phyloP scores from a whole-genome alignment of 352 stramenopile species.

The Pythium brassicae region DNA sequence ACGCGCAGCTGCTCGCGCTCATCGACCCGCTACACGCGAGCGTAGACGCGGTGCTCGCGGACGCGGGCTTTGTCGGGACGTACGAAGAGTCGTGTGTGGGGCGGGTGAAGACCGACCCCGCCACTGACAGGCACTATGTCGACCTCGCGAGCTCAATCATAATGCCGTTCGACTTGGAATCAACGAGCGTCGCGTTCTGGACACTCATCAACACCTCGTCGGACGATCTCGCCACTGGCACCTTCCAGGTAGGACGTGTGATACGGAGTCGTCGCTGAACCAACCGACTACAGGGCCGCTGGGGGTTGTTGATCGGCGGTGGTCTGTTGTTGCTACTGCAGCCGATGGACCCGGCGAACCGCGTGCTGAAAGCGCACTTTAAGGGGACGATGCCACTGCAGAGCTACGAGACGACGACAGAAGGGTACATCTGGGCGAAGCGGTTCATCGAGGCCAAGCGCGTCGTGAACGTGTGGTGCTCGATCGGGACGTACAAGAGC shows the following conservation, averaged over 20 bases:
- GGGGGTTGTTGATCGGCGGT: background rate
- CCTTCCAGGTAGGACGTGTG: background rate
- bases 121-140: background rate
- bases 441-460: background rate
- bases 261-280: too few species aligned
- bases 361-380: background rate
- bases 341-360: background rate
- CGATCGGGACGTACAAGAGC: background rate
- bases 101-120: background rate
- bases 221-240: background rate
- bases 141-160: background rate
- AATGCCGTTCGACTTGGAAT: background rate
- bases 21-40: background rate
- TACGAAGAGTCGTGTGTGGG: background rate
- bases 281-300: too few species aligned
- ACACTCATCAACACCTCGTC: background rate
- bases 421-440: background rate
- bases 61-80: background rate
- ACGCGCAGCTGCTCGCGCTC: background rate
- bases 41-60: background rate
- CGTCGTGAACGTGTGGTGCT: background rate
- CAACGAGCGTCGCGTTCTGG: background rate
- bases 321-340: background rate
- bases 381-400: background rate
- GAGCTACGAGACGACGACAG: background rate